A percentile compares a stretch with the other conserved stretches of the same genome.
Evolutionary conservation across 1,284 basidiomycete species (phyloP).

Genomic region (Trametes hirsuta): DNA sequence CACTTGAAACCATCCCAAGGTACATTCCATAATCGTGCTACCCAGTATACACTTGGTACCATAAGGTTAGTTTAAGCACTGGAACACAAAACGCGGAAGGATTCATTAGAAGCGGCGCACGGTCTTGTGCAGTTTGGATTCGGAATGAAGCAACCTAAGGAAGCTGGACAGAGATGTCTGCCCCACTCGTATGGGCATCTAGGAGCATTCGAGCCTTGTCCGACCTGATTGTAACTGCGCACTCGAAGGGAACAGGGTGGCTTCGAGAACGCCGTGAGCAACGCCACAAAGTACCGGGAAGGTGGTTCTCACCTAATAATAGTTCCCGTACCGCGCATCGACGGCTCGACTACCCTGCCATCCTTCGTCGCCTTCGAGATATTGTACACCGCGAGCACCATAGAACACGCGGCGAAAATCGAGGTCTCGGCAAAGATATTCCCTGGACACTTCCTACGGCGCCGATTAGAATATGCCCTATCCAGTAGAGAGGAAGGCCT

Average conservation of each 20-base stretch:
- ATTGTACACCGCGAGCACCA: conserved; percentile 35
- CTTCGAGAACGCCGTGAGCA: conserved; percentile 10
- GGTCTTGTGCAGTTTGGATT: neutral
- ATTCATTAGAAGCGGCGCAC: neutral
- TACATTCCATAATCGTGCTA: too few species aligned
- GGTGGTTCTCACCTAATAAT: conserved; percentile 26
- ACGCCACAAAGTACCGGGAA: neutral
- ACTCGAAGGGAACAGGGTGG: conserved; percentile 37
- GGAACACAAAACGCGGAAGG: too few species aligned
- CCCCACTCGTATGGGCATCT: neutral
- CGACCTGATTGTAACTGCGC: conserved; percentile 33
- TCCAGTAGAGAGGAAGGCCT: neutral
- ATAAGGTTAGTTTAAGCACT: too few species aligned
- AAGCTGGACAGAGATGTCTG: neutral
- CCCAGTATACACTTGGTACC: too few species aligned
- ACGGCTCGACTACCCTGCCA: conserved; percentile 24
- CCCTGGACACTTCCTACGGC: conserved; percentile 19
- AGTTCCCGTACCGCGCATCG: conserved; percentile 23
- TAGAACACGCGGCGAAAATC: conserved; percentile 34
- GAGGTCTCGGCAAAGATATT: conserved; percentile 37
- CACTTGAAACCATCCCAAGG: too few species aligned
- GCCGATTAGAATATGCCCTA: conserved; percentile 1
- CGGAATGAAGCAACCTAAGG: neutral
- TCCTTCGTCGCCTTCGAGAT: conserved; percentile 32
- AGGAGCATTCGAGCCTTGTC: conserved; percentile 22